Evolutionary conservation across 208 protist species (phyloP).

Genomic region (Acanthamoeba royreba): DNA sequence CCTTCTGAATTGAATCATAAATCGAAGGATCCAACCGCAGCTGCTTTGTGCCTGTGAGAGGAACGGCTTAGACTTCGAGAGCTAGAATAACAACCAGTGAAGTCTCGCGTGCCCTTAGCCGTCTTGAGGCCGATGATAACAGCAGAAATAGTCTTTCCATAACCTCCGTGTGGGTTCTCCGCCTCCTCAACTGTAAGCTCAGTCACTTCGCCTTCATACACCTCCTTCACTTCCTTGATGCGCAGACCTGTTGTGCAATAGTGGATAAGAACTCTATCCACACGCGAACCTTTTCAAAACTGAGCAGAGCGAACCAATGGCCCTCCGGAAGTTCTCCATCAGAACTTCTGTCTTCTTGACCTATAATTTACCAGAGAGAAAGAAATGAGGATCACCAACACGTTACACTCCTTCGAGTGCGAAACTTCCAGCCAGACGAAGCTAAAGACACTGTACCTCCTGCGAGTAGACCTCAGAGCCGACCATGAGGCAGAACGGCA

Average conservation of each 20-base stretch:
- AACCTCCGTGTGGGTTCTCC: conserved; percentile 96
- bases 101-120: conserved; percentile 84
- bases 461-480: conserved; percentile 98
- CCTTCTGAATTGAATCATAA: conserved; percentile 98
- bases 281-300: not conserved
- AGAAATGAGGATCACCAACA: too few relatives aligned
- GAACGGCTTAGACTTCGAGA: not conserved
- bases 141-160: conserved; percentile 96
- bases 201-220: conserved; percentile 99
- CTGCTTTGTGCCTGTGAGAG: conserved; percentile 88
- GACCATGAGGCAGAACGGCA: conserved; percentile 98
- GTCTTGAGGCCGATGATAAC: conserved; percentile 98
- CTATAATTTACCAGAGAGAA: too few relatives aligned
- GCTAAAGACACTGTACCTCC: too few relatives aligned
- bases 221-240: conserved; percentile 99
- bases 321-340: conserved; percentile 99
- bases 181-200: conserved; percentile 98
- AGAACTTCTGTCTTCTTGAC: conserved; percentile 99
- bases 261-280: not conserved
- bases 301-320: conserved; percentile 89
- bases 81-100: not conserved
- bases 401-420: too few relatives aligned
- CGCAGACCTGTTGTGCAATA: conserved; percentile 82
- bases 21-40: conserved; percentile 98
- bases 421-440: too few relatives aligned